Evolutionary conservation across 2,329 filamentous ascomycete genomes (phyloP), one percentile per base, ranked within the genome.

Genomic region (Cadophora gregata): DNA sequence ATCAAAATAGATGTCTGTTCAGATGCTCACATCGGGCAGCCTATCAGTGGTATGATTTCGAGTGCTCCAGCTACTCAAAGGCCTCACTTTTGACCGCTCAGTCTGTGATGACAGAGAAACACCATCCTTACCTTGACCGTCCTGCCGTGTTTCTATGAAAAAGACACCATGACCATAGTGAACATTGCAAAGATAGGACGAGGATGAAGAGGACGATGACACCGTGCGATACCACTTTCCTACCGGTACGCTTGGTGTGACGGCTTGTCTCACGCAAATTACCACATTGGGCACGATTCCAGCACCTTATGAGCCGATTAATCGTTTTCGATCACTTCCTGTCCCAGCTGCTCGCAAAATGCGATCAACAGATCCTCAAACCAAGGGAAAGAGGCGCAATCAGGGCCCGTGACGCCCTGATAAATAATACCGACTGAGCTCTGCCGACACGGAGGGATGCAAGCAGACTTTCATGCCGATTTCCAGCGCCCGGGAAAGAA

Each of bases 241-340:
- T 56, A n/a, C 51, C 19, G 12, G 51, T 56, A 36, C 51, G 38
- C 53, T 12, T 10, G n/a, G 53, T 38, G 53, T 38, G 31, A 38
- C 31, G n/a, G 25, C 51, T 16, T 36, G 53, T 58, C 53, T 36
- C 53, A 36, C 53, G 31, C 53, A 33, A 25, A 25, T 14, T 58
- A 10, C 10, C 21, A 58, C 53, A 12, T 58, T 24, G 29, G 53
- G 53, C 53, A 58, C 53, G 9, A 58, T 38, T 36, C n/a, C 53
- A 36, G 31, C 31, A 58, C 3, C n/a, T 24, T 25, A 38, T 25
- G n/a, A 24, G n/a, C 53, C 25, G 53, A 58, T 58, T 14, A n/a
- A 38, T 58, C 53, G 25, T 10, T 24, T 36, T 14, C n/a, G n/a
- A n/a, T 47, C 42, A 42, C 19, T 47, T 19, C 42, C 42, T 2